These are phyloP conservation scores for Lichtheimia corymbifera DNA, from an alignment of 371 early-diverging fungal species.

Conservation along the genomic window DNA sequence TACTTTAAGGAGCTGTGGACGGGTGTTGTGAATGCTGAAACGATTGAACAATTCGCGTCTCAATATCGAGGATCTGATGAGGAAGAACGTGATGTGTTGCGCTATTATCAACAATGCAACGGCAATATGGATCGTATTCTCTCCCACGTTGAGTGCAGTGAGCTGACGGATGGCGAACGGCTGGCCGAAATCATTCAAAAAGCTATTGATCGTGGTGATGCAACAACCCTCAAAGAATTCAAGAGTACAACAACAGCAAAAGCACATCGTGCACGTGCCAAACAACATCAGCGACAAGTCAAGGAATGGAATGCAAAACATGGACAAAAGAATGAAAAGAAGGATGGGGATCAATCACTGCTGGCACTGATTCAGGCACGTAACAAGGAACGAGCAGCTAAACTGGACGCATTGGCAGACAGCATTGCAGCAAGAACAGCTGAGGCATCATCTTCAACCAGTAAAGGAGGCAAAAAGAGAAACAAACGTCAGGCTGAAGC, in stretches of 20 bases:
- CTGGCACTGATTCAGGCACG: conserved; percentile 50
- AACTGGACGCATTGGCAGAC: conserved; percentile 51
- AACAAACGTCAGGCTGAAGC: conserved; percentile 10
- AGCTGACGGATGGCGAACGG: conserved; percentile 70
- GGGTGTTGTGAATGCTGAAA: conserved; percentile 73
- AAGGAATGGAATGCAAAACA: conserved; percentile 44
- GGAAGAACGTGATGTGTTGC: conserved; percentile 75
- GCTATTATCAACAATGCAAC: conserved; percentile 62
- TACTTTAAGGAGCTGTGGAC: conserved; percentile 85
- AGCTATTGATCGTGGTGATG: conserved; percentile 62
- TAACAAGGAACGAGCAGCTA: conserved; percentile 33
- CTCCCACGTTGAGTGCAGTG: conserved; percentile 60
- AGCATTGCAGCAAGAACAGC: conserved; percentile 35
- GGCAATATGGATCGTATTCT: conserved; percentile 82
- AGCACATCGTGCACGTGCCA: conserved; percentile 53
- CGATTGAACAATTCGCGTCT: conserved; percentile 69
- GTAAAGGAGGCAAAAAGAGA: conserved; percentile 14
- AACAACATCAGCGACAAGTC: conserved; percentile 54
- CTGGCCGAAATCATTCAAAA: conserved; percentile 64
- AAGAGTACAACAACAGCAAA: conserved; percentile 51
- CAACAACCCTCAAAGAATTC: conserved; percentile 54
- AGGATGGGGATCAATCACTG: conserved; percentile 29
- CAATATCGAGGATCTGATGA: conserved; percentile 86
- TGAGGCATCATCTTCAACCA: not conserved
- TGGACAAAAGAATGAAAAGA: conserved; percentile 46